Conservation (phyloP, 768 basidiomycete species). For the Scleroderma citrinum region DNA sequence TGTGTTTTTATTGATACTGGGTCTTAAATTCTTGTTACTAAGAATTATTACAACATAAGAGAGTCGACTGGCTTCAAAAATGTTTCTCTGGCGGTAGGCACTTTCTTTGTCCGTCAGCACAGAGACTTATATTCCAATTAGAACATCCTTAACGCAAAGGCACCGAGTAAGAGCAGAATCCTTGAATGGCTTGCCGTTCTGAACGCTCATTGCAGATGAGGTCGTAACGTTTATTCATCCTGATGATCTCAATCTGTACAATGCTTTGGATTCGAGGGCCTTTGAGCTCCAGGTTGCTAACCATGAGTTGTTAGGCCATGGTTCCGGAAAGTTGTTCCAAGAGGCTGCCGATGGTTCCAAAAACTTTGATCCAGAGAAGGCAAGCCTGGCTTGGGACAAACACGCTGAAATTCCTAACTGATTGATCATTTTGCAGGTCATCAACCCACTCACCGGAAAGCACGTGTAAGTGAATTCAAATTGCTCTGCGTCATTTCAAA, state of each 20-base stretch:
- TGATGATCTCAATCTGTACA: slow-evolving; percentile 68
- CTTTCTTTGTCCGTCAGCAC: background rate
- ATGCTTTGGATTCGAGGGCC: slow-evolving; percentile 68
- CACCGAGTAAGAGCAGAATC: slow-evolving; percentile 49
- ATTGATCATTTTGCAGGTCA: slow-evolving; percentile 41
- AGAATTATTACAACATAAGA: slow-evolving; percentile 82
- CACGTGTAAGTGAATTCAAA: slow-evolving; percentile 45
- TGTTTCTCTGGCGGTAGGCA: slow-evolving; percentile 69
- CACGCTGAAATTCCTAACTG: slow-evolving; percentile 1
- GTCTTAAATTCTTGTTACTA: background rate
- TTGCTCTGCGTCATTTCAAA: background rate
- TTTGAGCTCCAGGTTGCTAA: slow-evolving; percentile 90
- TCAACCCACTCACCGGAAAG: slow-evolving; percentile 76
- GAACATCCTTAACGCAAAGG: slow-evolving; percentile 86
- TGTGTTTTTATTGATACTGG: background rate
- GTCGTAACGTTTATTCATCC: slow-evolving; percentile 79
- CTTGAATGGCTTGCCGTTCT: background rate
- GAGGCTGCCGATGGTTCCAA: slow-evolving; percentile 69
- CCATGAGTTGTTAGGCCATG: slow-evolving; percentile 84
- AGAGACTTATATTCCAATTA: slow-evolving; percentile 18
- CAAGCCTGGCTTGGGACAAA: slow-evolving; percentile 2
- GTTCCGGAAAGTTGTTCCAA: slow-evolving; percentile 77
- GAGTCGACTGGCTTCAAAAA: slow-evolving; percentile 86
- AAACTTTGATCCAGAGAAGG: slow-evolving; percentile 76
- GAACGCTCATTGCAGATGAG: slow-evolving; percentile 43